Evolutionary conservation across 352 stramenopile species (phyloP).

Genomic region (Phytopythium litorale): DNA sequence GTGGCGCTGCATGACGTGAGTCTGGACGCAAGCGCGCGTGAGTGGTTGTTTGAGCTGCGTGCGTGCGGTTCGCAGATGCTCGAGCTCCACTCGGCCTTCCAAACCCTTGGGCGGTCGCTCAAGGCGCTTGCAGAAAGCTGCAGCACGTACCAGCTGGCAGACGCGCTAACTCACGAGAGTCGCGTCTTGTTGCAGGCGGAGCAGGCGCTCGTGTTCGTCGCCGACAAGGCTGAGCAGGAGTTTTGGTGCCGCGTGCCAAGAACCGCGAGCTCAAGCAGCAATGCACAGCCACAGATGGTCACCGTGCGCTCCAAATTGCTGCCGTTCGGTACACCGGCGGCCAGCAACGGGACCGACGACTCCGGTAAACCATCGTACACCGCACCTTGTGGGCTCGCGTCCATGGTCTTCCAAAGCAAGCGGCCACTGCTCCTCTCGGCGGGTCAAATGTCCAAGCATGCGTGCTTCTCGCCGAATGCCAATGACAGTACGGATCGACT

Average conservation of each 20-base stretch:
- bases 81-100: conserved; percentile 53
- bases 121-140: conserved; percentile 47
- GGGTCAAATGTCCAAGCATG: conserved; percentile 37
- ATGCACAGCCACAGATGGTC: conserved; percentile 15
- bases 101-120: conserved; percentile 49
- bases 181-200: conserved; percentile 46
- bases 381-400: conserved; percentile 48
- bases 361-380: not conserved
- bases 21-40: conserved; percentile 46
- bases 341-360: not conserved
- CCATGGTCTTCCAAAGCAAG: conserved; percentile 65
- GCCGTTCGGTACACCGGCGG: conserved; percentile 8
- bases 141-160: conserved; percentile 56
- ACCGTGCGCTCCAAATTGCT: conserved; percentile 45
- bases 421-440: conserved; percentile 52
- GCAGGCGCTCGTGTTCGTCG: conserved; percentile 61
- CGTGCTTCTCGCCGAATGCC: conserved; percentile 41
- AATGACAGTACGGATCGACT: conserved; percentile 63
- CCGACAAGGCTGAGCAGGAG: conserved; percentile 67
- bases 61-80: conserved; percentile 50
- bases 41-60: conserved; percentile 62
- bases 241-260: conserved; percentile 67
- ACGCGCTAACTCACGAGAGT: conserved; percentile 46
- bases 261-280: conserved; percentile 1
- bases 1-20: conserved; percentile 46